A percentile compares a stretch with the other conserved stretches of the same genome.
Evolutionary conservation across 176 grass and related monocot species (phyloP).

Genomic region (Chloris gayana): DNA sequence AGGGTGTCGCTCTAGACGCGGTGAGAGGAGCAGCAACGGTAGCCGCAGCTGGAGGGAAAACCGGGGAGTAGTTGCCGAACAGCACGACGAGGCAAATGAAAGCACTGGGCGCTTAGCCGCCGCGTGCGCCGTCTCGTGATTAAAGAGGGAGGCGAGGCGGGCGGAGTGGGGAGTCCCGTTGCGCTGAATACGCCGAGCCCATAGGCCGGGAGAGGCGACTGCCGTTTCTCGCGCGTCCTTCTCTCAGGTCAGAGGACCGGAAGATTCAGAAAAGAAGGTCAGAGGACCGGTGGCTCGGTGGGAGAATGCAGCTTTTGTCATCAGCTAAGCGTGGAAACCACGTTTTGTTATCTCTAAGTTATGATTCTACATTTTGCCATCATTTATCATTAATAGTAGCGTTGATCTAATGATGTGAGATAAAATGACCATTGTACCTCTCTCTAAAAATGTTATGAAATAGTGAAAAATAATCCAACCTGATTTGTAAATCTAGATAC

Average conservation of each 20-base stretch:
- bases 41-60: neutral
- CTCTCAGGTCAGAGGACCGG: neutral
- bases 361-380: too few relatives aligned
- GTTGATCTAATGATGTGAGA: too few relatives aligned
- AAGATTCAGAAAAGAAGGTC: too few relatives aligned
- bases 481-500: too few relatives aligned
- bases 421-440: too few relatives aligned
- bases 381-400: too few relatives aligned
- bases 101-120: neutral
- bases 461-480: too few relatives aligned
- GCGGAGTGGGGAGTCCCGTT: neutral
- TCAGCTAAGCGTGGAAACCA: too few relatives aligned
- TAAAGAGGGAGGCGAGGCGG: constrained; percentile 21
- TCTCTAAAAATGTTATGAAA: too few relatives aligned
- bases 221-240: neutral
- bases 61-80: constrained; percentile 1
- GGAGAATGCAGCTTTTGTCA: too few relatives aligned
- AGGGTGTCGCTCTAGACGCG: neutral
- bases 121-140: constrained; percentile 24
- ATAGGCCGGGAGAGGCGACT: constrained; percentile 10
- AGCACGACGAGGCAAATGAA: neutral
- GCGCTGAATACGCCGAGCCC: neutral
- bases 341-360: too few relatives aligned
- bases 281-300: neutral
- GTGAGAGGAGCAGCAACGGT: neutral